Base-by-base conservation (phyloP, 805 yeast genomes). In the Nakazawaea molendinolei region DNA sequence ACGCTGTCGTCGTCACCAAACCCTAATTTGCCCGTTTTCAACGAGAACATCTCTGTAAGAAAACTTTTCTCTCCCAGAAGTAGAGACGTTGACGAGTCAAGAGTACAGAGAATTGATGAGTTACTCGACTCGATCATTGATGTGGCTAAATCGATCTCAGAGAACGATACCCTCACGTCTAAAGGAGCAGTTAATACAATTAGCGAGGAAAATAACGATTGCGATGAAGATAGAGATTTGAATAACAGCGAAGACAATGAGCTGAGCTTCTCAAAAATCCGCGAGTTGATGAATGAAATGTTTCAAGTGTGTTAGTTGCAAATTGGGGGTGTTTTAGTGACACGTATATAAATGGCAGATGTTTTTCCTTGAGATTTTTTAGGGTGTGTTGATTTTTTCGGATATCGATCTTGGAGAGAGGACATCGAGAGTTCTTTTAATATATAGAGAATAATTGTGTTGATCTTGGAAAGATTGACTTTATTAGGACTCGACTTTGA, bases 61-160 rank as follows among this genome's bases (percentile, higher is more conserved):
- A 32, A 28, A 27, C 18, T 38, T 8, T 38, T 38, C 20, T 33
- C 37, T 12, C 41, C 36, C 10, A 31, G 34, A 23, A 31, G 23
- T 16, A 32, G 20, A 13, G 24, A 17, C 5, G 8, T 37, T 10
- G 35, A 37, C 23, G 17, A 14, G n/a, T 9, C 21, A 4, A 24
- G 21, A 15, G 36, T 37, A 4, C 8, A 6, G 8, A 26, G 22
- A 13, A 32, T 37, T 22, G 40, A 37, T 15, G n/a, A 14, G 5
- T 26, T 31, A 14, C 25, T 37, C 15, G 36, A 32, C 18, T 14
- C n/a, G 6, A 33, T 38, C 6, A 33, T 33, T 8, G 34, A 22
- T 13, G 19, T 25, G 12, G 38, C 38, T 8, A 38, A 33, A 26
- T 23, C 34, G n/a, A 28, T 33, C 19, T 10, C n/a, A n/a, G n/a